These are phyloP conservation scores for Chaetoceros muelleri DNA, from an alignment of 108 stramenopile species.

Conservation along the genomic window DNA sequence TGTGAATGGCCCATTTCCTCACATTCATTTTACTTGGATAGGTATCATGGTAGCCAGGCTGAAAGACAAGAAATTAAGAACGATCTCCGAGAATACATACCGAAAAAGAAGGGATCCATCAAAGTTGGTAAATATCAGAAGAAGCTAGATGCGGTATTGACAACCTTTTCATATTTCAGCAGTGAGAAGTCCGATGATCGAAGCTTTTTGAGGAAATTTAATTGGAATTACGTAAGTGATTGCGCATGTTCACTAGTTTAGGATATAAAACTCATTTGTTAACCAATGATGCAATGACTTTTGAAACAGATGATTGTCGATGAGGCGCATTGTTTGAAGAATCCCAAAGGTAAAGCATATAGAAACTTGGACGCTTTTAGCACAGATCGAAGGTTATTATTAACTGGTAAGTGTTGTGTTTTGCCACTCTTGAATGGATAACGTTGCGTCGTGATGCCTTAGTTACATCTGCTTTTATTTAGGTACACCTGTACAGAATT, in stretches of 20 bases:
- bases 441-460: not conserved
- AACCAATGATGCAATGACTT: not conserved
- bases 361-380: constrained; percentile 52
- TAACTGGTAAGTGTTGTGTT: constrained; percentile 47
- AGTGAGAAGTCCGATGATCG: constrained; percentile 66
- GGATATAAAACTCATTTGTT: not conserved
- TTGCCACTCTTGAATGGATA: constrained; percentile 11
- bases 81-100: not conserved
- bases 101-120: not conserved
- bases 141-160: constrained; percentile 59
- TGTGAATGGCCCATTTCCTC: constrained; percentile 1
- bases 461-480: not conserved
- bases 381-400: constrained; percentile 49
- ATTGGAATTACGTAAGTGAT: constrained; percentile 54
- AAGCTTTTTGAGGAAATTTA: constrained; percentile 58
- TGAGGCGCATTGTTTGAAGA: constrained; percentile 74
- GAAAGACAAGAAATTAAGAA: constrained; percentile 42
- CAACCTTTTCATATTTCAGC: constrained; percentile 72
- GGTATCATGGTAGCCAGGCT: constrained; percentile 53
- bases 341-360: constrained; percentile 59
- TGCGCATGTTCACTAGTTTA: constrained; percentile 1
- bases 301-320: constrained; percentile 28
- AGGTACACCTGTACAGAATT: constrained; percentile 67
- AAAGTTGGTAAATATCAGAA: not conserved
- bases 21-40: constrained; percentile 3